phyloP scores from a whole-genome alignment of 192 early-diverging fungal species.

The Coemansia sp. region DNA sequence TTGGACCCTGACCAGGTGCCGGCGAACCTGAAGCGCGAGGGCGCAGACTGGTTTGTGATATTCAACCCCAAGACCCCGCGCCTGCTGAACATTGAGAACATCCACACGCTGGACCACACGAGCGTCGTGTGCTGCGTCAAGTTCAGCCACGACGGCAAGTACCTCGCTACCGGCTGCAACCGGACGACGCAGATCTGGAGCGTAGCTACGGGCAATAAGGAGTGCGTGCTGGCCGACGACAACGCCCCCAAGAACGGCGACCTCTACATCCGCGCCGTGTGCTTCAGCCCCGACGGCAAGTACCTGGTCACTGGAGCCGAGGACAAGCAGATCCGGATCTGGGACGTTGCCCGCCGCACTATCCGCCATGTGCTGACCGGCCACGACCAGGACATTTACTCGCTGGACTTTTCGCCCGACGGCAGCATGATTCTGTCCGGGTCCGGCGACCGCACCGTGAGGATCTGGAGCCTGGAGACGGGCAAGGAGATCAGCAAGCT shows the following conservation, averaged over 20 bases:
- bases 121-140: conserved; percentile 98
- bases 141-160: conserved; percentile 90
- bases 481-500: conserved; percentile 74
- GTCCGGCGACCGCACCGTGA: conserved; percentile 78
- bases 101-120: conserved; percentile 65
- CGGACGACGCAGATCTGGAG: conserved; percentile 87
- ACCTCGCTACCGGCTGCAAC: conserved; percentile 94
- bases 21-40: conserved; percentile 74
- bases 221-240: conserved; percentile 81
- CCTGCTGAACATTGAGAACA: conserved; percentile 64
- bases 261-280: conserved; percentile 94
- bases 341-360: conserved; percentile 65
- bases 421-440: conserved; percentile 90
- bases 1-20: conserved; percentile 80
- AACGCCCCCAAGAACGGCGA: conserved; percentile 75
- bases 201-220: conserved; percentile 70
- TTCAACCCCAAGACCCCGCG: conserved; percentile 70
- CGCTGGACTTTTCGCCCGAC: conserved; percentile 89
- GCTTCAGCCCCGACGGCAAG: conserved; percentile 91
- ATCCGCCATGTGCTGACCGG: conserved; percentile 75
- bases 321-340: conserved; percentile 90
- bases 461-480: conserved; percentile 85
- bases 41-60: conserved; percentile 86
- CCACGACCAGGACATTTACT: conserved; percentile 97
- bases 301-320: conserved; percentile 94